Conservation (phyloP, 139 green algal species). For the Volvox africanus region DNA sequence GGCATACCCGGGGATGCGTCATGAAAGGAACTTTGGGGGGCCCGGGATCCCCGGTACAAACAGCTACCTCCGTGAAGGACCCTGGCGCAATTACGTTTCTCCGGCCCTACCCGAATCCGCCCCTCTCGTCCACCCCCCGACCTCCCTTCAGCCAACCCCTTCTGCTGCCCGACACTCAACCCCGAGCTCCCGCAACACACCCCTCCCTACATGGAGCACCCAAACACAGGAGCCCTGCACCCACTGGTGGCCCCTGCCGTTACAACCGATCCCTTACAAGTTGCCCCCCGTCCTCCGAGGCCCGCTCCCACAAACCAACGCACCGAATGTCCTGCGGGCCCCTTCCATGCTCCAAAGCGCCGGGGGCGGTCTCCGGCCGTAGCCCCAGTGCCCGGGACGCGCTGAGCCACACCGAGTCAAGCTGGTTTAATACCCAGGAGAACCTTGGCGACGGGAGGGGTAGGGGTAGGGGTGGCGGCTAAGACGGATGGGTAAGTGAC, state of each 20-base stretch:
- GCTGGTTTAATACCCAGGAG: not conserved
- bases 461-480: not conserved
- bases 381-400: not conserved
- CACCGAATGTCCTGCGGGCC: not conserved
- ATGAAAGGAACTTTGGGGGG: too few species aligned
- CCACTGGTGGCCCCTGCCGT: not conserved
- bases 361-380: not conserved
- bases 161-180: too few species aligned
- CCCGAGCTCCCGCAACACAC: too few species aligned
- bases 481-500: too few species aligned
- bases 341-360: not conserved
- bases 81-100: too few species aligned
- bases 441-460: not conserved
- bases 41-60: too few species aligned
- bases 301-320: not conserved
- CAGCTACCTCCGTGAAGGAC: too few species aligned
- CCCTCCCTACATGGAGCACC: not conserved
- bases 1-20: too few species aligned
- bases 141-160: too few species aligned
- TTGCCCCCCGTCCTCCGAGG: not conserved
- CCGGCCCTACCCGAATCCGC: too few species aligned
- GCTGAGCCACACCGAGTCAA: constrained; percentile 18
- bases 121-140: too few species aligned
- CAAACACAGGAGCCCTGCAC: not conserved
- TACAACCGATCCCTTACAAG: not conserved